Percentiles rank a stretch among this genome's conserved stretches.
Evolutionary conservation across 2,329 filamentous ascomycete genomes (phyloP).

Genomic region (Conoideocrella luteorostrata): DNA sequence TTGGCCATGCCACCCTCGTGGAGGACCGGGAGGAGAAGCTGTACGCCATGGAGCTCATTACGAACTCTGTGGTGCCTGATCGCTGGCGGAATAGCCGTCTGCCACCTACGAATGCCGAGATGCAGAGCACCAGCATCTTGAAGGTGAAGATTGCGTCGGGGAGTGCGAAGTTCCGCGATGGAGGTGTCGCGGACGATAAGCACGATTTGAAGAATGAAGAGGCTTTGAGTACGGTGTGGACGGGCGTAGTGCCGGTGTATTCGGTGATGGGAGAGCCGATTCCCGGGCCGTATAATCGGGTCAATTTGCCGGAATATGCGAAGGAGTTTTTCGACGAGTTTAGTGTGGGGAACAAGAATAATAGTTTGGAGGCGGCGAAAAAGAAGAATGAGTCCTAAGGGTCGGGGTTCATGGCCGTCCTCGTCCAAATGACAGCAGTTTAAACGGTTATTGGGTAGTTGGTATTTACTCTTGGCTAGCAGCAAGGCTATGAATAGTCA

Average conservation of each 20-base stretch:
- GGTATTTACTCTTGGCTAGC: too few relatives aligned
- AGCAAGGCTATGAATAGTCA: too few relatives aligned
- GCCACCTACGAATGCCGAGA: conserved; percentile 66
- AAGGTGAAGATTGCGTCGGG: conserved; percentile 62
- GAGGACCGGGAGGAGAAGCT: conserved; percentile 63
- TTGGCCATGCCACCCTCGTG: conserved; percentile 66
- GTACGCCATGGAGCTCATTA: conserved; percentile 74
- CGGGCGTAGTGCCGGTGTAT: conserved; percentile 56
- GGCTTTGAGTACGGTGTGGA: conserved; percentile 42
- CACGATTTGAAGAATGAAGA: conserved; percentile 39
- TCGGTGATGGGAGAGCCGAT: conserved; percentile 58
- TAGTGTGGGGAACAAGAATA: conserved; percentile 28
- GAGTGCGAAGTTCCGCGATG: conserved; percentile 67
- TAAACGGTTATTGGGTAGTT: too few relatives aligned
- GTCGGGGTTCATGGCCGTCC: too few relatives aligned
- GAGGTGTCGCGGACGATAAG: conserved; percentile 51
- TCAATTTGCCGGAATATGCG: conserved; percentile 59
- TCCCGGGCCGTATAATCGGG: conserved; percentile 50
- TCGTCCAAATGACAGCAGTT: background rate
- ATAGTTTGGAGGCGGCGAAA: conserved; percentile 19
- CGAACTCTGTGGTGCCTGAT: conserved; percentile 61
- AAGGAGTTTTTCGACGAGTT: conserved; percentile 31
- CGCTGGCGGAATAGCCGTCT: conserved; percentile 65
- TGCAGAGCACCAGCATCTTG: conserved; percentile 68
- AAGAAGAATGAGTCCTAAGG: conserved; percentile 10